Evolutionary conservation across 2,329 filamentous ascomycete genomes (phyloP).

Genomic region (Emericellopsis cladophorae): DNA sequence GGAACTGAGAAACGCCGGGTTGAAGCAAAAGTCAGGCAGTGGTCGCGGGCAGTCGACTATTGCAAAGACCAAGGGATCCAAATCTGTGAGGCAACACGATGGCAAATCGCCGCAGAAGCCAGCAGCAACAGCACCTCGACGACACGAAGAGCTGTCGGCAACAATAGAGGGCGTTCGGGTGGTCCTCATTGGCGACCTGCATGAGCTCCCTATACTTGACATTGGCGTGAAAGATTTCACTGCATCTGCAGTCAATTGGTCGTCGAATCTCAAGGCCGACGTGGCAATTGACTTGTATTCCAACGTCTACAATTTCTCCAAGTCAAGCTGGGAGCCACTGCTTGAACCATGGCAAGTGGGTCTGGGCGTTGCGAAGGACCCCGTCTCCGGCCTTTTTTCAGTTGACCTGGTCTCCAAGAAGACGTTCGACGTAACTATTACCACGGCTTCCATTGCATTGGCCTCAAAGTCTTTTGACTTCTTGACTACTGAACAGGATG

Average conservation of each 20-base stretch:
- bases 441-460: constrained; percentile 84
- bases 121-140: constrained; percentile 4
- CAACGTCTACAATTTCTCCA: constrained; percentile 98
- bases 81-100: constrained; percentile 18
- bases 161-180: constrained; percentile 80
- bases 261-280: constrained; percentile 72
- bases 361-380: constrained; percentile 72
- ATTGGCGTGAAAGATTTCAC: constrained; percentile 86
- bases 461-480: constrained; percentile 90
- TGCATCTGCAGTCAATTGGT: constrained; percentile 82
- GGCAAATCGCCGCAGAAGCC: constrained; percentile 5
- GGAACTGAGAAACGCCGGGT: constrained; percentile 33
- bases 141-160: constrained; percentile 69
- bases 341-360: constrained; percentile 96
- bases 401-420: constrained; percentile 83
- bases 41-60: constrained; percentile 41
- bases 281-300: constrained; percentile 87
- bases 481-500: constrained; percentile 70
- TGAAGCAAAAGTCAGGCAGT: constrained; percentile 45
- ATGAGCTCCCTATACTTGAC: constrained; percentile 91
- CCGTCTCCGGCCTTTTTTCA: constrained; percentile 61
- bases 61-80: constrained; percentile 25
- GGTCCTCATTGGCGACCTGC: constrained; percentile 87
- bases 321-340: constrained; percentile 94
- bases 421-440: constrained; percentile 82